Base-by-base conservation (phyloP, 805 yeast genomes). In the Saturnispora saitoi region DNA sequence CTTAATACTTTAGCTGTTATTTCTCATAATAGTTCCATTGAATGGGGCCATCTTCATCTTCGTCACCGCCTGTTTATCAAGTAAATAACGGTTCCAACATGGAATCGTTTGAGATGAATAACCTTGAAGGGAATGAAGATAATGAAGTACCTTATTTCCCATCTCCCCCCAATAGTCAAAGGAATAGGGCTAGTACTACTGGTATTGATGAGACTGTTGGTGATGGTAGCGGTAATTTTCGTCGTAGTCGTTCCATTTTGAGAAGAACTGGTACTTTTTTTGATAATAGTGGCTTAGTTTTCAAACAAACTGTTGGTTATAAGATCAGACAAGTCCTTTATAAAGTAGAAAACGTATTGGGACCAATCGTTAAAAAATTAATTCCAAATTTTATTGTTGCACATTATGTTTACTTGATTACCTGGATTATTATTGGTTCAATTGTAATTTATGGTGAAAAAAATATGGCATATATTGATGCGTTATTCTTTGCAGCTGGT, bases 391-490 rank as follows among this genome's bases (percentile, higher is more conserved):
- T 78, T 58, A 64, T 76, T 32, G 80, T 78, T 5, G 88, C 81
- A 2, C 93, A 84, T 59, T 86, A 87, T 66, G 71, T 76, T 32
- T 91, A 89, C 62, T 79, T 91, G 54, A 63, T 82, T 0, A 42
- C 66, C 19, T 68, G 78, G 73, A 64, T 77, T 1, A 70, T 93
- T 2, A 34, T 89, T 1, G 79, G 86, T 1, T 87, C 97, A 0
- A 74, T 90, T 31, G 58, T 91, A 47, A 64, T 93, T 36, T 91
- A 82, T 58, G 96, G 96, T 0, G 73, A 75, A n/a, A 73, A 72
- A 48, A 81, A 83, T 58, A 60, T 75, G 34, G 47, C 59, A 8
- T 93, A 91, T 62, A 82, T 86, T 41, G 98, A 93, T 68, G 79
- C 84, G 1, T 67, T 93, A 31, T 86, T 91, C 63, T 69, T 86